These are phyloP conservation scores for Domatiomyces catenatus DNA, from an alignment of 2,329 filamentous ascomycete genomes.

Conservation along the genomic window DNA sequence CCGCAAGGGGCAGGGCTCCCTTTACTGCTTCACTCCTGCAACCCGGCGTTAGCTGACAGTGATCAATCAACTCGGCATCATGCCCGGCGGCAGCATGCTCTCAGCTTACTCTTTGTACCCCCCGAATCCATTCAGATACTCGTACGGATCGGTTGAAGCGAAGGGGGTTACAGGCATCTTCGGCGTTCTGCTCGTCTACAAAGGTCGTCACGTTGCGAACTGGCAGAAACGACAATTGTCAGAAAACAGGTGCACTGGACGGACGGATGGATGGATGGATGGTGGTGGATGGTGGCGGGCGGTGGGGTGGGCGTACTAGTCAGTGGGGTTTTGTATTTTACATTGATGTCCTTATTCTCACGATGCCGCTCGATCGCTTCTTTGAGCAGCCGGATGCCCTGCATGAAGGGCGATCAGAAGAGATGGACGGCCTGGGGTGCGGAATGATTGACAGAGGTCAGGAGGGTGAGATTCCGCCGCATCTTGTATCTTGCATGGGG, in stretches of 20 bases:
- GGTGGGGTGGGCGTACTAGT: constrained; percentile 9
- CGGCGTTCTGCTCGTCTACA: constrained; percentile 17
- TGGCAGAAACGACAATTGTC: background rate
- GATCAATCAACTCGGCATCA: background rate
- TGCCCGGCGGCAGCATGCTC: too few relatives aligned
- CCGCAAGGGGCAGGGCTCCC: constrained; percentile 56
- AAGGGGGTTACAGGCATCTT: constrained; percentile 52
- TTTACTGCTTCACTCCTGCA: constrained; percentile 58
- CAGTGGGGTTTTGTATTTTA: constrained; percentile 18
- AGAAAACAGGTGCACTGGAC: background rate
- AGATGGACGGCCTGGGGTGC: constrained; percentile 7
- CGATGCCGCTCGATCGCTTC: constrained; percentile 16
- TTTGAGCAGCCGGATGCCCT: constrained; percentile 15
- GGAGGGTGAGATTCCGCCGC: constrained; percentile 11
- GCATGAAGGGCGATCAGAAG: constrained; percentile 13
- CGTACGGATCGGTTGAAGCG: constrained; percentile 51
- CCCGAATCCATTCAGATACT: constrained; percentile 64
- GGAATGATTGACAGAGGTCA: constrained; percentile 12
- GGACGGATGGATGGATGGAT: too few relatives aligned
- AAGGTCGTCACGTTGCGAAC: constrained; percentile 18
- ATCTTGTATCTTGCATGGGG: background rate
- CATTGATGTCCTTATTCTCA: constrained; percentile 18
- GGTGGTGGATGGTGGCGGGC: background rate
- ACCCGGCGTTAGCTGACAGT: constrained; percentile 9
- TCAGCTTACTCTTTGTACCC: constrained; percentile 57